A percentile compares a stretch with the other conserved stretches of the same genome.
Evolutionary conservation across 495 filamentous ascomycete species (phyloP).

Genomic region (Penicillium roqueforti): DNA sequence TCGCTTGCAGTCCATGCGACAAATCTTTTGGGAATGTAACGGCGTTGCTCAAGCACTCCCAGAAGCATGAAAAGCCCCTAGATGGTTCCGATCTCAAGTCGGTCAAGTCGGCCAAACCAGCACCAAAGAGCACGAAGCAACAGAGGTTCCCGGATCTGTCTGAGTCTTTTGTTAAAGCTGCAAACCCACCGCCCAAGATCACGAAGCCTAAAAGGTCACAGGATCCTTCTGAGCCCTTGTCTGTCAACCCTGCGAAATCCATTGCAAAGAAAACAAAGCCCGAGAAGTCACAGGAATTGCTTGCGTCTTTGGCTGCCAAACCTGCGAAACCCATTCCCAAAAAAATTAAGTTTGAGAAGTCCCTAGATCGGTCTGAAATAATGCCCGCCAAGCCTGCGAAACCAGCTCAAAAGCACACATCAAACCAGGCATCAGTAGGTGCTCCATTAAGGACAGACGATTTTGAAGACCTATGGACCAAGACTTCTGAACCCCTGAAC

Average conservation of each 20-base stretch:
- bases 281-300: not conserved
- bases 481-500: not conserved
- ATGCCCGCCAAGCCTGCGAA: not conserved
- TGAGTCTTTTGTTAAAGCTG: not conserved
- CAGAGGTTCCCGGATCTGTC: not conserved
- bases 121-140: not conserved
- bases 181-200: not conserved
- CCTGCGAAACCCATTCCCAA: not conserved
- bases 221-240: not conserved
- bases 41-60: not conserved
- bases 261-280: not conserved
- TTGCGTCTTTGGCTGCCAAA: not conserved
- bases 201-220: not conserved
- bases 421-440: not conserved
- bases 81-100: not conserved
- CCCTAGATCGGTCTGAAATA: not conserved
- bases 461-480: not conserved
- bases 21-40: not conserved
- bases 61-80: not conserved
- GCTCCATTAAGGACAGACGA: not conserved
- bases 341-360: not conserved
- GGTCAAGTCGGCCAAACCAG: not conserved
- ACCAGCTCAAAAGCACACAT: not conserved
- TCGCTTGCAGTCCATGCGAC: constrained; percentile 3
- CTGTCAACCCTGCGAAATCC: not conserved